A percentile compares a stretch with the other conserved stretches of the same genome.
Conservation (phyloP, 306 rosid genomes). For the Begonia fuchsioides region DNA sequence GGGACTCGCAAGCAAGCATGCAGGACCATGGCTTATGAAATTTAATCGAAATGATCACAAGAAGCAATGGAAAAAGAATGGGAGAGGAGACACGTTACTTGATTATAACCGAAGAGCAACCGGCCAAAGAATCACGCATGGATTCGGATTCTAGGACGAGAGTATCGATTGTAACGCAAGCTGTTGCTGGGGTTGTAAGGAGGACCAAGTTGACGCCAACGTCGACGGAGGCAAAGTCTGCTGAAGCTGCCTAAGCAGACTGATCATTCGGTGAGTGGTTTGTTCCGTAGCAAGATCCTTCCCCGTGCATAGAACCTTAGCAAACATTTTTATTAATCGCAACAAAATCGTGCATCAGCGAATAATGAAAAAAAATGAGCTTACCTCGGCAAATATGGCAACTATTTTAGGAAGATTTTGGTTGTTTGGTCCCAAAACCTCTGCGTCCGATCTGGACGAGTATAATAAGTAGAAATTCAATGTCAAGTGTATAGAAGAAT, state of each 20-base stretch:
- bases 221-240: conserved; percentile 80
- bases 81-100: too few relatives aligned
- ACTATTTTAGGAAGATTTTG: conserved; percentile 87
- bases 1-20: too few relatives aligned
- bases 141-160: conserved; percentile 28
- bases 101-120: too few relatives aligned
- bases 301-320: conserved; percentile 78
- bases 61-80: too few relatives aligned
- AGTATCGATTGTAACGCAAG: conserved; percentile 90
- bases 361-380: conserved; percentile 10
- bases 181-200: conserved; percentile 95
- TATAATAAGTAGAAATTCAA: conserved; percentile 6
- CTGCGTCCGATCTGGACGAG: conserved; percentile 62
- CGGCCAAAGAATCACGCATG: too few relatives aligned
- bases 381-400: conserved; percentile 88
- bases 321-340: conserved; percentile 6
- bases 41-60: too few relatives aligned
- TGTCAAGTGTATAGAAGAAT: too few relatives aligned
- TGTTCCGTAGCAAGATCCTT: conserved; percentile 91
- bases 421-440: conserved; percentile 79
- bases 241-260: conserved; percentile 80
- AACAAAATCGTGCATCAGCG: neutral
- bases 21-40: too few relatives aligned
- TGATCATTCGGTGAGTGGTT: conserved; percentile 69
- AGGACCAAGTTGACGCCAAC: conserved; percentile 84